These are phyloP conservation scores for Phycomyces blakesleeanus DNA, from an alignment of 192 early-diverging fungal species.

Conservation along the genomic window DNA sequence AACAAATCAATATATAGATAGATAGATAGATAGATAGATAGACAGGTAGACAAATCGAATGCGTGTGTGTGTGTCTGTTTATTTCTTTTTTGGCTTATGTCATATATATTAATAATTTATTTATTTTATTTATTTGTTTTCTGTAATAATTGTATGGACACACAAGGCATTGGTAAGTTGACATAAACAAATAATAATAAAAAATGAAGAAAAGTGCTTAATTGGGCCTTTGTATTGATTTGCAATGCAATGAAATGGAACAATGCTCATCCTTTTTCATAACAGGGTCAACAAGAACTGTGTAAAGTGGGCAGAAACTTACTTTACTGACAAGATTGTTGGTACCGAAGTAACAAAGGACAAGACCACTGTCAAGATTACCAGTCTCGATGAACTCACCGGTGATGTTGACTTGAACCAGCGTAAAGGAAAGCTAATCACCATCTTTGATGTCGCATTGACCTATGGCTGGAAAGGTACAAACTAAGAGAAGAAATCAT, in stretches of 20 bases:
- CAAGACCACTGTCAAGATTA: conserved; percentile 54
- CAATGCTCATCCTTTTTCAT: conserved; percentile 11
- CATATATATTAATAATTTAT: neutral
- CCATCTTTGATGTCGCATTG: conserved; percentile 86
- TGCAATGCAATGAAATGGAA: too few relatives aligned
- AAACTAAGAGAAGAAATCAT: neutral
- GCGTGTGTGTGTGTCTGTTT: too few relatives aligned
- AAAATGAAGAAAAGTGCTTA: neutral
- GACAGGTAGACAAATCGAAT: neutral
- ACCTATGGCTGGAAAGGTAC: conserved; percentile 72
- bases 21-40: neutral
- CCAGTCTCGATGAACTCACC: conserved; percentile 58
- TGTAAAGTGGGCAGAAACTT: conserved; percentile 83
- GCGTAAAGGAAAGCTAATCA: conserved; percentile 93
- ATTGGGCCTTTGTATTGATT: too few relatives aligned
- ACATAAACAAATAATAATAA: too few relatives aligned
- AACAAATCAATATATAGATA: neutral
- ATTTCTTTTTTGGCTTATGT: neutral
- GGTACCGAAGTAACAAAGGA: conserved; percentile 50
- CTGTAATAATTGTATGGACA: too few relatives aligned
- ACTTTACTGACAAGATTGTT: conserved; percentile 66
- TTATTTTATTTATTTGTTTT: neutral
- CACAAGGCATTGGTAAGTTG: conserved; percentile 45
- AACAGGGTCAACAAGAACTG: conserved; percentile 92
- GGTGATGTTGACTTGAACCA: conserved; percentile 95